Evolutionary conservation across 208 protist species (phyloP), one percentile per base, ranked within the genome.

Genomic region (Trichomonas tenax): DNA sequence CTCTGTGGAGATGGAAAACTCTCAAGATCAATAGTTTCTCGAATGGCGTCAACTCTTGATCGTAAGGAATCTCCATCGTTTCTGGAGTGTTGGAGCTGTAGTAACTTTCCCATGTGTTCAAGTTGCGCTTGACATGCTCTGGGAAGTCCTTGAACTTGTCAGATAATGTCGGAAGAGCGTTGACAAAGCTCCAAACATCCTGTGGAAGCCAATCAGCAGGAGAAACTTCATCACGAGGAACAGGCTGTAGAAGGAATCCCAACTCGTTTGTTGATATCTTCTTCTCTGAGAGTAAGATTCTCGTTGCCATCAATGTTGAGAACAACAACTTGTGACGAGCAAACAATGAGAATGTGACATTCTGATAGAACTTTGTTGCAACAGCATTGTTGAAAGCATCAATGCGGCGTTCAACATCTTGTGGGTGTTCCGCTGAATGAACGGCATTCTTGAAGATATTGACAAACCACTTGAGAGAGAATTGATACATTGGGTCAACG

Each of bases 321-420:
- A 99, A 99, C 49, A 99, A 98, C 34, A 99, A 97, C 97, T 99
- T 99, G 98, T 99, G 99, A 46, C 98, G 97, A 97, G 99, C 98
- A 96, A 99, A 99, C 38, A 99, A 98, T 96, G 99, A 98, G 96
- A 98, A 98, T 17, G 98, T 98, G n/a, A 98, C 98, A 96, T 99
- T 99, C 36, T 98, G 82, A 96, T 97, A 98, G 90, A 97, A 82
- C 31, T 97, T 98, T 97, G 98, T 98, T 44, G 98, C 99, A 96
- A 99, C 99, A 40, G 98, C 98, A 48, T 98, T 98, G 17, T 98
- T n/a, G 63, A 96, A 51, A 21, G 45, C 41, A 23, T 72, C 51
- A 46, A 63, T 96, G 11, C 31, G n/a, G 10, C 11, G 0, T 23
- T 46, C 23, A 31, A 81, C 9, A 96, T 96, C 49, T 45, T 15